Evolutionary conservation across 148 eudicot genomes (phyloP), one percentile per base, ranked within the genome.

Genomic region (Rhododendron williamsianum): DNA sequence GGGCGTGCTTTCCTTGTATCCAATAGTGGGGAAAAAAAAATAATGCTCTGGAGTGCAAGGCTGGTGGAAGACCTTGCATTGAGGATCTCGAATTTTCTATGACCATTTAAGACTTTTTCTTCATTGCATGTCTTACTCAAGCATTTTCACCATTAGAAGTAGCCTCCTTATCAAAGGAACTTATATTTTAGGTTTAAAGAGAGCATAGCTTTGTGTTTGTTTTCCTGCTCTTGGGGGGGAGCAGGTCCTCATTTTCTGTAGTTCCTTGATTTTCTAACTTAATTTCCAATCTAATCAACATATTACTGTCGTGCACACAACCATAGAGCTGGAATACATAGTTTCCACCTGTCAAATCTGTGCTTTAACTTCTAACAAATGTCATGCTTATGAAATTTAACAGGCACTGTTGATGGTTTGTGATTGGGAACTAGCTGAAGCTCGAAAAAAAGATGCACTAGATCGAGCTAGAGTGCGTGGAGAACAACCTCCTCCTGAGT

Each of bases 351-450:
- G 51, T 81, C 33, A 58, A 36, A 58, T 58, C 49, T 81, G 67
- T 52, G 16, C 73, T 60, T 13, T 18, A 81, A 54, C 46, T 54
- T 81, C 36, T 81, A 25, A 81, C 11, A n/a, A 27, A 15, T 49
- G n/a, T 36, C 30, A 46, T 80, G n/a, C 60, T n/a, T 82, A 79
- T 86, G 76, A 45, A 72, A 49, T 84, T 84, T 10, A 52, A 80
- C 86, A 95, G 99, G 98, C 98, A 23, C 93, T 97, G 67, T 78
- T 94, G 91, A 94, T 94, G 87, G 98, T 97, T 87, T 93, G 94
- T 84, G 94, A 94, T 77, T 97, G 98, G 99, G 99, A 97, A 86
- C 86, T 97, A 84, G 91, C 92, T 79, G 99, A 94, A 93, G 94
- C 92, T 67, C 93, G 94, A 84, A 94, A 91, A 87, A 95, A 90